Evolutionary conservation across 441 rosid genomes (phyloP).

Genomic region (Erodium trifolium): DNA sequence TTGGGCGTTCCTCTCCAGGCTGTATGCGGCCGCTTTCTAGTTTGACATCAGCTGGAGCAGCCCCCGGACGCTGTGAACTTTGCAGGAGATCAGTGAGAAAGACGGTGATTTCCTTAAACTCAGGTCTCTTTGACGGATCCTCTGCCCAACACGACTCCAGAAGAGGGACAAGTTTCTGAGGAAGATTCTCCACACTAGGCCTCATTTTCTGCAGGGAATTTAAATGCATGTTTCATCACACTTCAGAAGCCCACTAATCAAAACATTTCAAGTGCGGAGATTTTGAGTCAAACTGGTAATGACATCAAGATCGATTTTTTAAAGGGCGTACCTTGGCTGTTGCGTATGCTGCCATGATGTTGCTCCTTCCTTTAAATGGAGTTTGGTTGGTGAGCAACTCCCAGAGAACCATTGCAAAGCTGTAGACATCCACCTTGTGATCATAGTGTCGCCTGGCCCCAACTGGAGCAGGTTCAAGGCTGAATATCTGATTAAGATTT

Average conservation of each 20-base stretch:
- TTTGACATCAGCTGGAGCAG: not conserved
- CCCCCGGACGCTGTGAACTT: slow-evolving; percentile 14
- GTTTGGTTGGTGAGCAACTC: slow-evolving; percentile 44
- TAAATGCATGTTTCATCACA: not conserved
- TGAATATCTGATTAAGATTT: slow-evolving; percentile 31
- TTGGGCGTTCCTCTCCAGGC: not conserved
- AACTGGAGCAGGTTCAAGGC: slow-evolving; percentile 31
- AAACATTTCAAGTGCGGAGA: not conserved
- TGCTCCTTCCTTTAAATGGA: slow-evolving; percentile 36
- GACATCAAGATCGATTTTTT: too few relatives aligned
- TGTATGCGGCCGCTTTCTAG: not conserved
- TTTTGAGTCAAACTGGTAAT: not conserved
- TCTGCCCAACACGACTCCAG: slow-evolving; percentile 53
- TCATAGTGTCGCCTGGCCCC: slow-evolving; percentile 59
- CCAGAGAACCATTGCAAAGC: slow-evolving; percentile 62
- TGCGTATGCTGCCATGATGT: slow-evolving; percentile 32
- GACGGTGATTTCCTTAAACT: slow-evolving; percentile 37
- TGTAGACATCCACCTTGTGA: slow-evolving; percentile 70
- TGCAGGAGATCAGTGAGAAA: slow-evolving; percentile 24
- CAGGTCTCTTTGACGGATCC: slow-evolving; percentile 44
- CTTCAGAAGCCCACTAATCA: not conserved
- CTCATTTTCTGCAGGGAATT: slow-evolving; percentile 39
- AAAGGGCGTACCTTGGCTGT: slow-evolving; percentile 31
- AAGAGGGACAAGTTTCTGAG: slow-evolving; percentile 28
- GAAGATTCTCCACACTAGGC: slow-evolving; percentile 43